Evolutionary conservation across 2,329 filamentous ascomycete species (phyloP), one percentile per base, ranked within the genome.

Genomic region (Pestalotiopsis sp.): DNA sequence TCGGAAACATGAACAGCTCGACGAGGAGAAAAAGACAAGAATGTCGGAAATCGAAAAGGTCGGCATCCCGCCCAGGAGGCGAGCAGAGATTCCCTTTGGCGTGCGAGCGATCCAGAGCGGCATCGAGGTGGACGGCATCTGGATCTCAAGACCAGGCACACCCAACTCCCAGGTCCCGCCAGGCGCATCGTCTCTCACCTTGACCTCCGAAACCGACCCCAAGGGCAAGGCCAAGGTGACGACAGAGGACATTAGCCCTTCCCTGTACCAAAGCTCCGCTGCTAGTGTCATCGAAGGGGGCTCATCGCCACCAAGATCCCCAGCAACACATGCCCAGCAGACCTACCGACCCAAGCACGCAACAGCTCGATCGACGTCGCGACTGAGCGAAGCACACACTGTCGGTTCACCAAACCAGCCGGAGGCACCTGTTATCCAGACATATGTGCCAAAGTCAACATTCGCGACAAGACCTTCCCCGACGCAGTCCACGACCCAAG

Each of bases 81-180:
- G 80, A 62, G 84, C 88, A 64, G 91, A 93, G 11, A 88, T 97
- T 45, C 94, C 94, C 0, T 98, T 98, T 75, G 95, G 95, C 23
- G 89, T 96, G 66, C 90, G 92, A 73, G 95, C 95, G 6, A 88
- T 98, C 61, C 91, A 97, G 78, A 92, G 88, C 73, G 94, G 94
- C 5, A 85, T 97, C 58, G 88, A 95, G 77, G 88, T 97, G 7
- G 93, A 97, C 72, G 95, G 94, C 3, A 94, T 98, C 64, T 94
- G 92, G 91, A 89, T 92, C 64, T 91, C 89, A 27, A 82, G 83
- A 65, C 83, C 85, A 59, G 80, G 81, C 11, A 83, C 83, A 12
- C 82, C 84, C 3, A 68, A 73, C 52, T 76, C 74, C 27, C 39
- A 69, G 13, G 70, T 70, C 25, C 75, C 68, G 13, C 69, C 74